phyloP scores from a whole-genome alignment of 148 eudicot genomes.

The Fallopia convolvulus region DNA sequence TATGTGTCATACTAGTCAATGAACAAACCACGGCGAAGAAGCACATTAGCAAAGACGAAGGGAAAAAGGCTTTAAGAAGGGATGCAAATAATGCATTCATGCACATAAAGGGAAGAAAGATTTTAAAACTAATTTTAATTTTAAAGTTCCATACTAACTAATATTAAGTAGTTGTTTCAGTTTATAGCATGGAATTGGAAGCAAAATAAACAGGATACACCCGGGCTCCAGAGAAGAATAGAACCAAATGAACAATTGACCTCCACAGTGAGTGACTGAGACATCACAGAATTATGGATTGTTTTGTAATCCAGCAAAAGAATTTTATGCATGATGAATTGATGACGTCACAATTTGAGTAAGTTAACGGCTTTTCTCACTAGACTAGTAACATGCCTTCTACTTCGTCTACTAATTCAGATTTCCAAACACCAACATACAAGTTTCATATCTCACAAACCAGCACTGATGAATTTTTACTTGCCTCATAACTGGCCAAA shows the following conservation, averaged over 20 bases:
- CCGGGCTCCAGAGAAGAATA: not conserved
- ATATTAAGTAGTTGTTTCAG: not conserved
- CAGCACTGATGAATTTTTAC: slow-evolving; percentile 11
- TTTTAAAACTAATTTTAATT: not conserved
- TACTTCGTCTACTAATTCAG: not conserved
- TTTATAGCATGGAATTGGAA: not conserved
- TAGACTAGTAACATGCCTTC: not conserved
- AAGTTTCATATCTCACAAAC: not conserved
- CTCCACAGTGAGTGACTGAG: not conserved
- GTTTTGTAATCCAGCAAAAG: not conserved
- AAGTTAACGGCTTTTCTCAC: not conserved
- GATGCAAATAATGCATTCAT: no score
- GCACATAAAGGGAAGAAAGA: not conserved
- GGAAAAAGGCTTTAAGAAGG: not conserved
- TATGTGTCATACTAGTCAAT: not conserved
- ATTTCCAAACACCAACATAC: not conserved
- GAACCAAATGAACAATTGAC: not conserved
- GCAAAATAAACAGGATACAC: not conserved
- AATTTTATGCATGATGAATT: not conserved
- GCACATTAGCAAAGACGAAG: not conserved
- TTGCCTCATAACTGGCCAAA: slow-evolving; percentile 84
- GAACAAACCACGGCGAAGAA: not conserved
- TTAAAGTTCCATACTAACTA: not conserved
- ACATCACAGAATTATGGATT: not conserved
- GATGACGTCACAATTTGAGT: not conserved